These are phyloP conservation scores for Gomphus sp. DNA, from an alignment of 1,284 basidiomycete genomes.

Conservation along the genomic window DNA sequence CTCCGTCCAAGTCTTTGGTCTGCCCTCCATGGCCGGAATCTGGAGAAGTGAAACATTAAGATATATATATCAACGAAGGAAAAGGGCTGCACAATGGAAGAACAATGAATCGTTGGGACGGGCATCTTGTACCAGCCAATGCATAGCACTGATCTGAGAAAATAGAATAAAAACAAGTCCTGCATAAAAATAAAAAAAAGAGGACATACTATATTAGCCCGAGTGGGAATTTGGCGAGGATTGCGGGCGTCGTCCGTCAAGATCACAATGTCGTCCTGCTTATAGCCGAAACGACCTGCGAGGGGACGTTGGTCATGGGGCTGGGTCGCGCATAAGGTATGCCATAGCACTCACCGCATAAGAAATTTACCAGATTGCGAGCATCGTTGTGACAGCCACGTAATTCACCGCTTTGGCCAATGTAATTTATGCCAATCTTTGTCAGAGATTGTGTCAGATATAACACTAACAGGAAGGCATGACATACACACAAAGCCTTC, in stretches of 20 bases:
- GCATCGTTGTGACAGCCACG: constrained; percentile 87
- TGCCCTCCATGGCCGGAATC: constrained; percentile 82
- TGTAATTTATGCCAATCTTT: constrained; percentile 81
- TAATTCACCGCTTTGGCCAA: constrained; percentile 52
- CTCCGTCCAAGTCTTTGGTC: constrained; percentile 59
- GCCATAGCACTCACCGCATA: constrained; percentile 42
- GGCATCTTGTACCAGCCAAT: constrained; percentile 81
- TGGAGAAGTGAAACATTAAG: constrained; percentile 10
- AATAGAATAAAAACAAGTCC: not conserved
- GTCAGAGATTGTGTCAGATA: not conserved
- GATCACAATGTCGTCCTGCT: constrained; percentile 75
- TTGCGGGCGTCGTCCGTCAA: constrained; percentile 70
- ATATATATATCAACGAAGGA: not conserved
- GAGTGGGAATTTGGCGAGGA: constrained; percentile 61
- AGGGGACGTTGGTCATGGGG: not conserved
- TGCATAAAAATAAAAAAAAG: not conserved
- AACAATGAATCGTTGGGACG: constrained; percentile 80
- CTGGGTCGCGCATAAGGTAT: not conserved
- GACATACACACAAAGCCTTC: constrained; percentile 68
- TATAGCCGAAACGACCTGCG: constrained; percentile 61
- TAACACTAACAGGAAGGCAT: not conserved
- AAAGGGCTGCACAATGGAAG: constrained; percentile 70
- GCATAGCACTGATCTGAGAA: constrained; percentile 64
- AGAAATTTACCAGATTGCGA: constrained; percentile 65
- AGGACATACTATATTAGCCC: constrained; percentile 66